These are phyloP conservation scores for Penicillium tannophilum DNA, from an alignment of 495 filamentous ascomycete genomes.

Conservation along the genomic window DNA sequence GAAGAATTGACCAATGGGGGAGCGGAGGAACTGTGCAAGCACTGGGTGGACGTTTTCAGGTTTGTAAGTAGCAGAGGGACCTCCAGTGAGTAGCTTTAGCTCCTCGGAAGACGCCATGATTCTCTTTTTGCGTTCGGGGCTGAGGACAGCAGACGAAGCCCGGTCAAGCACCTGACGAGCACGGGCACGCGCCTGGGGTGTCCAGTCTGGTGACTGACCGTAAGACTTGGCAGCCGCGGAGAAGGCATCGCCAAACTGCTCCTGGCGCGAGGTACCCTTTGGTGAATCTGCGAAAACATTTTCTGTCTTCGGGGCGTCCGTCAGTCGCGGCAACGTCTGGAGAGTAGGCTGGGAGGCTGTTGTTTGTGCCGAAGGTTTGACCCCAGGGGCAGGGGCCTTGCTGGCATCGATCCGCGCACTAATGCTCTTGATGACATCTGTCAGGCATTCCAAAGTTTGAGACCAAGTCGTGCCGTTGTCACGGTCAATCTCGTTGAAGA, in stretches of 20 bases:
- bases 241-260: slow-evolving; percentile 54
- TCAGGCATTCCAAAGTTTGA: slow-evolving; percentile 68
- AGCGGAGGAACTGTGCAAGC: slow-evolving; percentile 40
- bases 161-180: slow-evolving; percentile 44
- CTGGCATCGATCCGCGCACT: slow-evolving; percentile 62
- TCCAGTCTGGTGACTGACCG: slow-evolving; percentile 59
- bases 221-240: slow-evolving; percentile 58
- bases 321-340: slow-evolving; percentile 51
- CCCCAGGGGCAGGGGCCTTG: slow-evolving; percentile 49
- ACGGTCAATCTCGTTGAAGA: slow-evolving; percentile 90
- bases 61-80: slow-evolving; percentile 31
- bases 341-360: slow-evolving; percentile 39
- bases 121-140: slow-evolving; percentile 46
- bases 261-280: slow-evolving; percentile 47
- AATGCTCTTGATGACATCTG: slow-evolving; percentile 66
- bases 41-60: slow-evolving; percentile 43
- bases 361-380: slow-evolving; percentile 29
- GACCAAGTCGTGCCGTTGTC: slow-evolving; percentile 76
- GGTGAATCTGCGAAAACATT: slow-evolving; percentile 58
- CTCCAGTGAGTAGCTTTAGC: slow-evolving; percentile 42
- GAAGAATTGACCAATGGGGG: slow-evolving; percentile 67
- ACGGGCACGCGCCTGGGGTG: slow-evolving; percentile 44
- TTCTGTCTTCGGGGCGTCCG: slow-evolving; percentile 57
- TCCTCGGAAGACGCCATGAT: slow-evolving; percentile 39
- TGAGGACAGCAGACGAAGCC: slow-evolving; percentile 45